Evolutionary conservation across 1,139 yeast species (phyloP).

Genomic region (Scheffersomyces cryptocercus): DNA sequence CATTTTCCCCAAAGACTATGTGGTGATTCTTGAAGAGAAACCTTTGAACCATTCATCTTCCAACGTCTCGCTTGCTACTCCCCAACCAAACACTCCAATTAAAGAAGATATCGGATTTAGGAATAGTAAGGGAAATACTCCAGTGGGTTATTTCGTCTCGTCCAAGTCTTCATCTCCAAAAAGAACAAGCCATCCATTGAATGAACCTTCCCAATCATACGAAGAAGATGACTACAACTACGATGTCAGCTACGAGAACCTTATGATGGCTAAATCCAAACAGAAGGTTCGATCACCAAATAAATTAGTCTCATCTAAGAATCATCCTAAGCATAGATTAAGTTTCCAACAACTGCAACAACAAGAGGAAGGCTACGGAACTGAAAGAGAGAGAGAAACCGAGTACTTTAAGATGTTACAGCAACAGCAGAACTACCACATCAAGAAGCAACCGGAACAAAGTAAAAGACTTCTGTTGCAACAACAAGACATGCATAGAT

Average conservation of each 20-base stretch:
- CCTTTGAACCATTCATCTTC: slow-evolving; percentile 13
- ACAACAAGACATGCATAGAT: slow-evolving; percentile 5
- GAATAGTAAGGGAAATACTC: slow-evolving; percentile 13
- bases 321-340: slow-evolving; percentile 21
- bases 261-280: slow-evolving; percentile 9
- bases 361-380: slow-evolving; percentile 16
- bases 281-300: slow-evolving; percentile 19
- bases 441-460: slow-evolving; percentile 20
- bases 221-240: slow-evolving; percentile 25
- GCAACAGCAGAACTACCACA: slow-evolving; percentile 33
- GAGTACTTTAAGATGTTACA: slow-evolving; percentile 33
- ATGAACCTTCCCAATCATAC: slow-evolving; percentile 21
- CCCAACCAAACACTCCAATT: slow-evolving; percentile 14
- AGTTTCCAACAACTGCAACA: slow-evolving; percentile 9
- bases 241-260: slow-evolving; percentile 26
- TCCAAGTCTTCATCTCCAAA: neutral
- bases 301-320: slow-evolving; percentile 19
- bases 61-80: slow-evolving; percentile 12
- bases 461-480: slow-evolving; percentile 20
- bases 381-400: slow-evolving; percentile 31
- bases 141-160: slow-evolving; percentile 10
- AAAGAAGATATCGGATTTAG: slow-evolving; percentile 15
- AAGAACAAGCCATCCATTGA: slow-evolving; percentile 13
- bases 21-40: slow-evolving; percentile 48
- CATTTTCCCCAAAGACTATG: slow-evolving; percentile 84